Evolutionary conservation across 2,329 filamentous ascomycete genomes (phyloP).

Genomic region (Sphaceloma murrayae): DNA sequence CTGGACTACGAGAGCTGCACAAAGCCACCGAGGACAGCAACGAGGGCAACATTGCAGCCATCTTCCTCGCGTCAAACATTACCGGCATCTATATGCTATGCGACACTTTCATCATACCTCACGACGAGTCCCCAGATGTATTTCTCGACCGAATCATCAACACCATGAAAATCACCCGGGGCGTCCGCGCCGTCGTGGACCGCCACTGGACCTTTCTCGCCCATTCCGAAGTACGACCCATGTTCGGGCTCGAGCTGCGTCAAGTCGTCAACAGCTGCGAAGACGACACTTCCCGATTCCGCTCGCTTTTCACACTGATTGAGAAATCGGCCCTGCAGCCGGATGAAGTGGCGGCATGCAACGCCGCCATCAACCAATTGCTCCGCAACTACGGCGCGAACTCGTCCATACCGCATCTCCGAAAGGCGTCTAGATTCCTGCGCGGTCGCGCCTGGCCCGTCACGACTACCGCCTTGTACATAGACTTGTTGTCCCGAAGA

Average conservation of each 20-base stretch:
- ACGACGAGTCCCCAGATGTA: neutral
- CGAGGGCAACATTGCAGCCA: constrained; percentile 3
- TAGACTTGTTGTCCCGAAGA: neutral
- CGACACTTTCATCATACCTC: constrained; percentile 5
- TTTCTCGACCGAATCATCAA: constrained; percentile 9
- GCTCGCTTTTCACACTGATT: neutral
- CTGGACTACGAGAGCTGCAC: constrained; percentile 7
- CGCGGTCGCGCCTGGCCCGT: constrained; percentile 6
- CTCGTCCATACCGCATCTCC: neutral
- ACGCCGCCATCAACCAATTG: constrained; percentile 3
- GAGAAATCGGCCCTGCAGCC: neutral
- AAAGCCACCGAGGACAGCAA: constrained; percentile 9
- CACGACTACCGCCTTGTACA: neutral
- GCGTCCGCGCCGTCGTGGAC: constrained; percentile 4
- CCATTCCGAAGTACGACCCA: constrained; percentile 11
- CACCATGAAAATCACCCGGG: constrained; percentile 6
- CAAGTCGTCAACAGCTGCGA: neutral
- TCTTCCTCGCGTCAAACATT: constrained; percentile 4
- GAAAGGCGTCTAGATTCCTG: constrained; percentile 1
- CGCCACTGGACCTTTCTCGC: constrained; percentile 5
- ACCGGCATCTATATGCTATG: constrained; percentile 13
- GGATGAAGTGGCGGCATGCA: constrained; percentile 6
- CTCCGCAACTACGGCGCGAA: neutral
- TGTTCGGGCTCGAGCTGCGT: constrained; percentile 3
- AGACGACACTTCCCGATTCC: neutral